Evolutionary conservation across 805 yeast species (phyloP).

Genomic region (Ogataea allantospora): DNA sequence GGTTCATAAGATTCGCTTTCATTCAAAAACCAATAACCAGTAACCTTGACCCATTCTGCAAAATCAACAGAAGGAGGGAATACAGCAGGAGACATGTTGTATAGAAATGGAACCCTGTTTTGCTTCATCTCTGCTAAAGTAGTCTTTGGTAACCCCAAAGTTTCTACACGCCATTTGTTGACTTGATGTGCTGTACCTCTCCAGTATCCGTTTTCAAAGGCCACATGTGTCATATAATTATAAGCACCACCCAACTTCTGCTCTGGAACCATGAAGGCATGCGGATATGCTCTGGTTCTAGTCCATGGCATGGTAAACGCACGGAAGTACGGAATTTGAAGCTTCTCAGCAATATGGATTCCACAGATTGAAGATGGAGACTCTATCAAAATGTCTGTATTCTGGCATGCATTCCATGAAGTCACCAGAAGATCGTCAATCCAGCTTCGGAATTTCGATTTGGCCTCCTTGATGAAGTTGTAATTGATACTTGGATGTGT

Average conservation of each 20-base stretch:
- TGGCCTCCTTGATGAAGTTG: slow-evolving; percentile 79
- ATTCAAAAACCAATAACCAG: slow-evolving; percentile 94
- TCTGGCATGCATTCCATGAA: slow-evolving; percentile 87
- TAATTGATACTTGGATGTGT: slow-evolving; percentile 85
- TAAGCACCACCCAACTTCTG: slow-evolving; percentile 91
- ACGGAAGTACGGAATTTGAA: slow-evolving; percentile 84
- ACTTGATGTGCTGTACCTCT: slow-evolving; percentile 84
- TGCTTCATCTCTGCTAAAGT: slow-evolving; percentile 70
- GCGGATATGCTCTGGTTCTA: slow-evolving; percentile 91
- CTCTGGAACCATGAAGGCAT: slow-evolving; percentile 93
- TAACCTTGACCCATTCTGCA: slow-evolving; percentile 92
- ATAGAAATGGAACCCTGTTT: slow-evolving; percentile 79
- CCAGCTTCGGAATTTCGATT: slow-evolving; percentile 78
- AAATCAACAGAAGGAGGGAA: slow-evolving; percentile 93
- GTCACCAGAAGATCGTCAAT: slow-evolving; percentile 66
- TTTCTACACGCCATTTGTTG: slow-evolving; percentile 79
- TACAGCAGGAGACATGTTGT: slow-evolving; percentile 83
- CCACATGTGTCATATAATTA: slow-evolving; percentile 86
- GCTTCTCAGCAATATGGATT: slow-evolving; percentile 89
- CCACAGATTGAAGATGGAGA: slow-evolving; percentile 98
- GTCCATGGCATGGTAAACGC: slow-evolving; percentile 99
- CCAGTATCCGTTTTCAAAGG: slow-evolving; percentile 94
- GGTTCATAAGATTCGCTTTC: slow-evolving; percentile 52
- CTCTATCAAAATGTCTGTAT: slow-evolving; percentile 79
- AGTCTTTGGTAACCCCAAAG: slow-evolving; percentile 64